These are phyloP conservation scores for Breviolum minutum DNA, from an alignment of 73 alveolate genomes.

Conservation along the genomic window DNA sequence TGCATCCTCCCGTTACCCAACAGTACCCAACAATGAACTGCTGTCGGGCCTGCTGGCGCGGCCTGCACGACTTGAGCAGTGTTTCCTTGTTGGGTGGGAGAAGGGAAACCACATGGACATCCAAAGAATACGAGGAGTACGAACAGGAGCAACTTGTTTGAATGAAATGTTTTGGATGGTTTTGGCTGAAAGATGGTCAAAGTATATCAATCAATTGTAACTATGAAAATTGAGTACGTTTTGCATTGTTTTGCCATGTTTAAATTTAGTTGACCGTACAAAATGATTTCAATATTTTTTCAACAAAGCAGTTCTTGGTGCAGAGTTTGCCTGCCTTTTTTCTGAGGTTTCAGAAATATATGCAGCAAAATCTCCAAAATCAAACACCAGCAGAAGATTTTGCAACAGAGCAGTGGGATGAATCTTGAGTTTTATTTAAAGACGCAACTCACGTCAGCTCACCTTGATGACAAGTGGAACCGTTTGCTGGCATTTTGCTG, in stretches of 20 bases:
- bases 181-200: neutral
- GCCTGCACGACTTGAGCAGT: neutral
- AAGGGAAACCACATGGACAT: conserved; percentile 23
- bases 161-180: neutral
- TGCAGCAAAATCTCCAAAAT: conserved; percentile 34
- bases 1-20: neutral
- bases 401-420: conserved; percentile 60
- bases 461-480: too few relatives aligned
- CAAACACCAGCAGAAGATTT: conserved; percentile 53
- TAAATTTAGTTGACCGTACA: too few relatives aligned
- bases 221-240: too few relatives aligned
- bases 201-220: too few relatives aligned
- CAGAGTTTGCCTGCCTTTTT: too few relatives aligned
- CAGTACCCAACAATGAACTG: neutral
- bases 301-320: too few relatives aligned
- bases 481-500: too few relatives aligned
- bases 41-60: neutral
- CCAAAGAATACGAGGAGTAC: conserved; percentile 45
- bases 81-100: too few relatives aligned
- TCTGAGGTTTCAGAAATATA: conserved; percentile 42
- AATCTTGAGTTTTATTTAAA: neutral
- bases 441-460: neutral
- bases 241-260: too few relatives aligned
- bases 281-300: too few relatives aligned
- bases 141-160: conserved; percentile 54